A percentile compares a stretch with the other conserved stretches of the same genome.
Evolutionary conservation across 345 rosid genomes (phyloP).

Genomic region (Rhodamnia argentea): DNA sequence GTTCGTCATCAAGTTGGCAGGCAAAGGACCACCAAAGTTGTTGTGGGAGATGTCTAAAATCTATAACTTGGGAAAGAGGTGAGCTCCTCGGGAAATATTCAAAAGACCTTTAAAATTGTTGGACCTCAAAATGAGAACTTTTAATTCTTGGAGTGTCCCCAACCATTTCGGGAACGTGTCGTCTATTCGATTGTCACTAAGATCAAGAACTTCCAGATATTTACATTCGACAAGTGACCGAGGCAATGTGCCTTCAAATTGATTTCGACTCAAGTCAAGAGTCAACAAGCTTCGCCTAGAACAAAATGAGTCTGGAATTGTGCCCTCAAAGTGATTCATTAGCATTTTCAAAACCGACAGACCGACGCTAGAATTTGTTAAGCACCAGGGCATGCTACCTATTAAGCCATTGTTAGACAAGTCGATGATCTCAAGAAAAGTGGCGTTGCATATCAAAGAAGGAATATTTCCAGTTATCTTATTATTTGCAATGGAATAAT

Average conservation of each 20-base stretch:
- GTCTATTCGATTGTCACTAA: not conserved
- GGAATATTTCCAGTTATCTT: not conserved
- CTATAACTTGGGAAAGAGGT: not conserved
- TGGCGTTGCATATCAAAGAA: not conserved
- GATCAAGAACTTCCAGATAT: not conserved
- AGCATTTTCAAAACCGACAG: not conserved
- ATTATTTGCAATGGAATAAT: not conserved
- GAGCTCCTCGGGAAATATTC: not conserved
- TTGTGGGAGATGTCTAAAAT: not conserved
- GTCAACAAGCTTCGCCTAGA: not conserved
- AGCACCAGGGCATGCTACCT: not conserved
- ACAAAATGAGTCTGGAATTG: not conserved
- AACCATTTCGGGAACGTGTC: not conserved
- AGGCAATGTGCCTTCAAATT: conserved; percentile 2
- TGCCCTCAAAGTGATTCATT: not conserved
- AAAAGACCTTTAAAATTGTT: not conserved
- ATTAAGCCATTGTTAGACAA: not conserved
- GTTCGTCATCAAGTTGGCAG: not conserved
- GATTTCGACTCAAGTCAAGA: not conserved
- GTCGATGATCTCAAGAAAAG: not conserved
- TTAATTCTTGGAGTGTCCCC: not conserved
- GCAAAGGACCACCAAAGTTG: not conserved
- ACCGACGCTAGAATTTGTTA: not conserved
- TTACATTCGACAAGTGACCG: not conserved
- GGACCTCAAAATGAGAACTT: not conserved